These are phyloP conservation scores for Aspergillus sp. DNA, from an alignment of 2,329 filamentous ascomycete species.

Conservation along the genomic window DNA sequence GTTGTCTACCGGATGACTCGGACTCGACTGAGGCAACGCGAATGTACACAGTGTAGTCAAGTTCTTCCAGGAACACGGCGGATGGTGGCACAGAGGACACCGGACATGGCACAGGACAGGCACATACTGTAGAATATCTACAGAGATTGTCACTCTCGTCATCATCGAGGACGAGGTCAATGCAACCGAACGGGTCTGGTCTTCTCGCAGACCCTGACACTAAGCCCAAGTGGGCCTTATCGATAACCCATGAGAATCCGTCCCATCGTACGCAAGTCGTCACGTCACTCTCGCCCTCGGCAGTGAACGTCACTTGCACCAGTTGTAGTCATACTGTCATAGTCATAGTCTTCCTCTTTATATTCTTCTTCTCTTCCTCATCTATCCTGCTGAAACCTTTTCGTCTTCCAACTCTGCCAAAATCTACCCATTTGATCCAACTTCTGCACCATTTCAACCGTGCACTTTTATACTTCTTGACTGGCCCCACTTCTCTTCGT, in stretches of 20 bases:
- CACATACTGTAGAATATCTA: background rate
- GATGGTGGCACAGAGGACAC: background rate
- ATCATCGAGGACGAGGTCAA: slow-evolving; percentile 15
- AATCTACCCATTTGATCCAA: background rate
- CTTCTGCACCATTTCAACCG: background rate
- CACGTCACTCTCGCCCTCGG: slow-evolving; percentile 23
- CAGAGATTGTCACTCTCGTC: background rate
- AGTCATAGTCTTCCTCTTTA: background rate
- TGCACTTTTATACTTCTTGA: slow-evolving; percentile 7
- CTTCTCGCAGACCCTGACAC: slow-evolving; percentile 11
- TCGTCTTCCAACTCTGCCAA: background rate
- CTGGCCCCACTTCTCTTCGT: slow-evolving; percentile 12
- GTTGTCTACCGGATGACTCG: background rate
- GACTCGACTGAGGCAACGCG: background rate
- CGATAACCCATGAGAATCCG: slow-evolving; percentile 9
- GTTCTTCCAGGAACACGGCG: too few species aligned
- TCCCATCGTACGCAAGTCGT: slow-evolving; percentile 31
- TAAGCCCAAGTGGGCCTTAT: slow-evolving; percentile 15
- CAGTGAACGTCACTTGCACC: background rate
- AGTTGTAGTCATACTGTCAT: too few species aligned
- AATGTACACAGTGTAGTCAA: too few species aligned
- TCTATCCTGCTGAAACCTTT: background rate
- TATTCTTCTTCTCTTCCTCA: background rate
- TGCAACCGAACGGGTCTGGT: slow-evolving; percentile 22
- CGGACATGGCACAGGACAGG: too few species aligned